Percentiles rank a stretch among this genome's conserved stretches.
Conservation (phyloP, 331 rosid species). For the Erythrophleum ivorense region DNA sequence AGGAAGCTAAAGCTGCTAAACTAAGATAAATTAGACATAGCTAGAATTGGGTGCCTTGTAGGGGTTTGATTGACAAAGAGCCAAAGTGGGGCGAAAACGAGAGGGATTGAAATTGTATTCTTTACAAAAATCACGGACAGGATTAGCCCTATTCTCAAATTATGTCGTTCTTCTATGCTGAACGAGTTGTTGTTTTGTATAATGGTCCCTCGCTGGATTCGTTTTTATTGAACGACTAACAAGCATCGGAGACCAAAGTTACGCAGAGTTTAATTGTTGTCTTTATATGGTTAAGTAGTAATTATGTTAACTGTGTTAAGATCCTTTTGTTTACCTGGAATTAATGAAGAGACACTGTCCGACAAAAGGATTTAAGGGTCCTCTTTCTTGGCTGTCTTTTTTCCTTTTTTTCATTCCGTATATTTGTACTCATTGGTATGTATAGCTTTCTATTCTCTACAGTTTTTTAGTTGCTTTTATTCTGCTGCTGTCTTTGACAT, state of each 20-base stretch:
- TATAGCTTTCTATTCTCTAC: conserved; percentile 26
- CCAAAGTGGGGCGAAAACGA: not conserved
- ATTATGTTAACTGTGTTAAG: conserved; percentile 12
- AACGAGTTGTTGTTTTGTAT: not conserved
- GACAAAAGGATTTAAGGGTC: conserved; percentile 22
- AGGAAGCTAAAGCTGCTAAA: not conserved
- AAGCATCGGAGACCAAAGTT: not conserved
- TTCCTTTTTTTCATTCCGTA: not conserved
- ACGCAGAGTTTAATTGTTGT: not conserved
- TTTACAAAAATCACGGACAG: not conserved
- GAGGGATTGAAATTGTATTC: not conserved
- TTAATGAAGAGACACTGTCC: not conserved
- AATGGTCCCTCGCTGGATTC: not conserved
- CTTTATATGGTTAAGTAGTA: conserved; percentile 10
- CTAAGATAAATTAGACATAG: not conserved
- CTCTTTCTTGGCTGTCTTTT: no score
- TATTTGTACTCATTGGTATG: conserved; percentile 17
- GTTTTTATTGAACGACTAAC: not conserved
- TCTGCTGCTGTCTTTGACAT: conserved; percentile 20
- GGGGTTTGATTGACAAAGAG: not conserved
- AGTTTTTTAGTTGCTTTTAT: not conserved
- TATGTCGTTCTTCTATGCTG: conserved; percentile 3
- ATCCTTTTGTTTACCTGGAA: not conserved
- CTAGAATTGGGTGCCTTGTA: not conserved
- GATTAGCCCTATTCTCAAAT: not conserved